Conservation (phyloP, 495 filamentous ascomycete genomes). For the Thermochaetoides thermophila region DNA sequence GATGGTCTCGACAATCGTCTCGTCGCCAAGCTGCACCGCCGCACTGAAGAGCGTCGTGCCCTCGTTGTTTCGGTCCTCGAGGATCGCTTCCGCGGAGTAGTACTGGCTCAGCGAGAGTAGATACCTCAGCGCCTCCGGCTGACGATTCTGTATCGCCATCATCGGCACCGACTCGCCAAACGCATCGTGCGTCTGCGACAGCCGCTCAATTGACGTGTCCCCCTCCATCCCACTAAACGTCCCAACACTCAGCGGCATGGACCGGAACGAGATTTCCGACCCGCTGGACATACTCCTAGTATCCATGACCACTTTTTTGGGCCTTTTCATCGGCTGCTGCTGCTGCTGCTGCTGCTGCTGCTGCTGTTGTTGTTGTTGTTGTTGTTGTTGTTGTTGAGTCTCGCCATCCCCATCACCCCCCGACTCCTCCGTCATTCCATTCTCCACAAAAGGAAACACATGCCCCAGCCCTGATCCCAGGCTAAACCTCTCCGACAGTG, state of each 20-base stretch:
- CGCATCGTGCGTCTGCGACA: conserved; percentile 67
- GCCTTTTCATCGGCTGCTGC: conserved; percentile 33
- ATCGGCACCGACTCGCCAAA: conserved; percentile 79
- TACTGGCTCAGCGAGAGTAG: conserved; percentile 61
- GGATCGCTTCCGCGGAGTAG: conserved; percentile 49
- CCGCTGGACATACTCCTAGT: conserved; percentile 74
- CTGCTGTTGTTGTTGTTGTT: too few species aligned
- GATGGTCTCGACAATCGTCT: conserved; percentile 57
- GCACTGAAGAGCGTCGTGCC: conserved; percentile 83
- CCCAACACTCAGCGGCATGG: conserved; percentile 58
- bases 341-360: too few species aligned
- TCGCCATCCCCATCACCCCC: too few species aligned
- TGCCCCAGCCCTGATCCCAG: conserved; percentile 58
- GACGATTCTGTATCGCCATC: conserved; percentile 84
- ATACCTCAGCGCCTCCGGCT: conserved; percentile 55
- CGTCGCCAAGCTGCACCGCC: conserved; percentile 79
- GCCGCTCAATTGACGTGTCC: conserved; percentile 67
- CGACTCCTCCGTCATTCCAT: too few species aligned
- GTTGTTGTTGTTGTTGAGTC: too few species aligned
- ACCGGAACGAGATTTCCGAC: conserved; percentile 63
- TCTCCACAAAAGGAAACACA: conserved; percentile 85
- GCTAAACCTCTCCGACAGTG: conserved; percentile 29
- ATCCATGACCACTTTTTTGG: conserved; percentile 78
- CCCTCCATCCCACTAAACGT: conserved; percentile 67
- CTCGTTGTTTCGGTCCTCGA: conserved; percentile 76